Evolutionary conservation across 768 basidiomycete genomes (phyloP).

Genomic region (Kwoniella bestiolae): DNA sequence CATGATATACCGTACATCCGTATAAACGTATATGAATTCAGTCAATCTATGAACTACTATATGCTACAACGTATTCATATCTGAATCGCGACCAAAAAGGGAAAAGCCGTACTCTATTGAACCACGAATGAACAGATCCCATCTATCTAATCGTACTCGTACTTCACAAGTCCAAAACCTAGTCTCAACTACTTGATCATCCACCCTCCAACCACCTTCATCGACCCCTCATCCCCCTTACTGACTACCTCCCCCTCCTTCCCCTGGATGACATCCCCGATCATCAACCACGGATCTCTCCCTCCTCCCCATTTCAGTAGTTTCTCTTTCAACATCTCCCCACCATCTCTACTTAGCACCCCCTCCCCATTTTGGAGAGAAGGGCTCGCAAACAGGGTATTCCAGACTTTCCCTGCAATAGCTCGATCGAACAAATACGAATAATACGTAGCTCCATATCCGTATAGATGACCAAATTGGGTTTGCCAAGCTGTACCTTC

Average conservation of each 20-base stretch:
- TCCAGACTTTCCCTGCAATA: slow-evolving; percentile 91
- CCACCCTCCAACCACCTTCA: slow-evolving; percentile 91
- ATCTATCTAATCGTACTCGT: too few species aligned
- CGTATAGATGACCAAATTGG: slow-evolving; percentile 91
- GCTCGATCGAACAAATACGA: slow-evolving; percentile 96
- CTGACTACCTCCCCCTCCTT: slow-evolving; percentile 61
- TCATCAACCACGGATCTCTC: slow-evolving; percentile 92
- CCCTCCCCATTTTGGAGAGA: slow-evolving; percentile 32
- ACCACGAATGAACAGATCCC: too few species aligned
- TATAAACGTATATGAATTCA: slow-evolving; percentile 1
- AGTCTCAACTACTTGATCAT: slow-evolving; percentile 45
- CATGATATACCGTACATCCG: slow-evolving; percentile 11
- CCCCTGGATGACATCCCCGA: slow-evolving; percentile 69
- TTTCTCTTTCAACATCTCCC: slow-evolving; percentile 78
- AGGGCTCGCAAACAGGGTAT: slow-evolving; percentile 72
- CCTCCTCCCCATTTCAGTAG: slow-evolving; percentile 83
- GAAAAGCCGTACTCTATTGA: too few species aligned
- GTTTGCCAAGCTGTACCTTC: slow-evolving; percentile 89
- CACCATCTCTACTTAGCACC: slow-evolving; percentile 72
- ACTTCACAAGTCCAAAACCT: too few species aligned
- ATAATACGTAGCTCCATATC: slow-evolving; percentile 97
- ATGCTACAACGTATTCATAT: neutral
- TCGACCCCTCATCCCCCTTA: slow-evolving; percentile 75
- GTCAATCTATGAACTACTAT: slow-evolving; percentile 10
- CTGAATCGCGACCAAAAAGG: too few species aligned